These are phyloP conservation scores for Pugionium cornutum DNA, from an alignment of 345 rosid genomes.

Conservation along the genomic window DNA sequence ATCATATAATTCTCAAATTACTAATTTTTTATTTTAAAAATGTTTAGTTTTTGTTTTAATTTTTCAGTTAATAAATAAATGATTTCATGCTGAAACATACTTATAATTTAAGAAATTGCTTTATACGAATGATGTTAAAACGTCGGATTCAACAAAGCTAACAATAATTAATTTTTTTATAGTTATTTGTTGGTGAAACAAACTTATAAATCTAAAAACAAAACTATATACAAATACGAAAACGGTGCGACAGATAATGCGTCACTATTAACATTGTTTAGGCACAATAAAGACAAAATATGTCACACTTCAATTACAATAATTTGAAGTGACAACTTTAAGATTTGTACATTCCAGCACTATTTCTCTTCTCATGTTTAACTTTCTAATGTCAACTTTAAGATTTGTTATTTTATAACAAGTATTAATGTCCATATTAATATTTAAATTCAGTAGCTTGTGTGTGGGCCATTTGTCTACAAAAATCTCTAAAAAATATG, in stretches of 20 bases:
- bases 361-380: not conserved
- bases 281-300: conserved; percentile 13
- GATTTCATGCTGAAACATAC: not conserved
- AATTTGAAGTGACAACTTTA: conserved; percentile 36
- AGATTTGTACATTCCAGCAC: conserved; percentile 25
- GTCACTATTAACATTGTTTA: conserved; percentile 9
- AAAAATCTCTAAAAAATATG: too few relatives aligned
- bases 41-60: too few relatives aligned
- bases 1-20: too few relatives aligned
- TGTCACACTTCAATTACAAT: conserved; percentile 33
- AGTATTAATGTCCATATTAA: not conserved
- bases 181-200: conserved; percentile 27
- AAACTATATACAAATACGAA: conserved; percentile 5
- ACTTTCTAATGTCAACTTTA: not conserved
- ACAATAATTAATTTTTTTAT: not conserved
- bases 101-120: not conserved
- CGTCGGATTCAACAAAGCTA: conserved; percentile 33
- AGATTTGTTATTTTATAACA: not conserved
- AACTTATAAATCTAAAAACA: conserved; percentile 7
- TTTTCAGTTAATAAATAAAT: too few relatives aligned
- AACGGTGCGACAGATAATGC: not conserved
- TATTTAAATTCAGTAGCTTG: too few relatives aligned
- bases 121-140: conserved; percentile 17
- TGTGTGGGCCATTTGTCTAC: too few relatives aligned
- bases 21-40: too few relatives aligned